These are phyloP conservation scores for Phylloporus sp. DNA, from an alignment of 768 basidiomycete genomes.

Conservation along the genomic window DNA sequence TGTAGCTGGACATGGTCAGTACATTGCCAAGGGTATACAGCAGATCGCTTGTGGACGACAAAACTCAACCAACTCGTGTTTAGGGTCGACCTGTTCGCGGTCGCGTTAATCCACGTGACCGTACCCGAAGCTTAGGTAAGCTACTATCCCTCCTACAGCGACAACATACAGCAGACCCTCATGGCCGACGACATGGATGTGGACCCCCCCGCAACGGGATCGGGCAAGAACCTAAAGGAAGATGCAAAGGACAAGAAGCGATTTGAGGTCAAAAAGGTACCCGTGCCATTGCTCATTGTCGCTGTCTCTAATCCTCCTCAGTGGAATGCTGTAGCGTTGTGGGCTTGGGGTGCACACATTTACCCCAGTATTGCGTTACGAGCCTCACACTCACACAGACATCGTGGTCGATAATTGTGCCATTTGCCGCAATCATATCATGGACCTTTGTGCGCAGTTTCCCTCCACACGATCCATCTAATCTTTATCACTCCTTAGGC, in stretches of 20 bases:
- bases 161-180: too few species aligned
- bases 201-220: conserved; percentile 42
- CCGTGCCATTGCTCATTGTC: conserved; percentile 6
- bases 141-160: too few species aligned
- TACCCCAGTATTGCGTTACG: not conserved
- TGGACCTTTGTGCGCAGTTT: conserved; percentile 87
- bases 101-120: conserved; percentile 38
- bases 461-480: not conserved
- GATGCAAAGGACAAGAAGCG: conserved; percentile 71
- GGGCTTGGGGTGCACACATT: conserved; percentile 86
- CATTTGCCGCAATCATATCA: conserved; percentile 99
- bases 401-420: conserved; percentile 99
- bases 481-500: conserved; percentile 46
- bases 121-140: conserved; percentile 16
- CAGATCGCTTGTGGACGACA: conserved; percentile 11
- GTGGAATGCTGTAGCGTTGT: conserved; percentile 99
- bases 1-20: conserved; percentile 40
- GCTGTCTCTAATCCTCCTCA: conserved; percentile 29
- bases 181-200: conserved; percentile 73
- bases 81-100: conserved; percentile 39
- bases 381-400: conserved; percentile 46
- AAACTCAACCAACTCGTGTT: conserved; percentile 31
- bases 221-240: conserved; percentile 47
- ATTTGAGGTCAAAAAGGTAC: conserved; percentile 99
- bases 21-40: conserved; percentile 23